Conservation (phyloP, 1,284 basidiomycete species). For the Moniliophthora roreri region DNA sequence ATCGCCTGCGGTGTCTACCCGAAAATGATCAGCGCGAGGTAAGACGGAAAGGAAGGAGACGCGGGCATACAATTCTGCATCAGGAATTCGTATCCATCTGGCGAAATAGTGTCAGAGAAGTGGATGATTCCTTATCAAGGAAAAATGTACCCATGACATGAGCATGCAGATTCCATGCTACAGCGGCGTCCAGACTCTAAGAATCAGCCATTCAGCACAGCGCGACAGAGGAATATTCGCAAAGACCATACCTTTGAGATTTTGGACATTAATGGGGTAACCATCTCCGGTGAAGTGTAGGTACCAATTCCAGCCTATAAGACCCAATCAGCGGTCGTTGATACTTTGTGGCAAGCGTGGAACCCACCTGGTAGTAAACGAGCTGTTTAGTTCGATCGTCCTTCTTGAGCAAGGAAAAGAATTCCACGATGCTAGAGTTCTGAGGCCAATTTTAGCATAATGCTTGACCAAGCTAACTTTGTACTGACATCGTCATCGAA, state of each 20-base stretch:
- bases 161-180: conserved; percentile 10
- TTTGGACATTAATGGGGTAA: neutral
- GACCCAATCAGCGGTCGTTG: neutral
- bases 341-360: neutral
- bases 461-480: no score
- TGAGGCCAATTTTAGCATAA: no score
- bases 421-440: conserved; percentile 55
- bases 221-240: neutral
- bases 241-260: neutral
- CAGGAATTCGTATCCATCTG: conserved; percentile 48
- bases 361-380: conserved; percentile 51
- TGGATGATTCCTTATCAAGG: conserved; percentile 9
- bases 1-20: conserved; percentile 25
- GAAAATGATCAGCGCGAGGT: neutral
- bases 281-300: neutral
- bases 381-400: conserved; percentile 53
- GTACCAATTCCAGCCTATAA: conserved; percentile 1
- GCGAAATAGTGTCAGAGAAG: neutral
- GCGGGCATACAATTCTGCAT: conserved; percentile 43
- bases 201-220: neutral
- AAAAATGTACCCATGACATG: conserved; percentile 7
- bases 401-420: conserved; percentile 55
- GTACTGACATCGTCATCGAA: no score
- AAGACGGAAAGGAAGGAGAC: neutral
- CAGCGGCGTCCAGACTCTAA: conserved; percentile 3